Conservation (phyloP, 1,284 basidiomycete species). For the Mycosarcoma mackinlayi region DNA sequence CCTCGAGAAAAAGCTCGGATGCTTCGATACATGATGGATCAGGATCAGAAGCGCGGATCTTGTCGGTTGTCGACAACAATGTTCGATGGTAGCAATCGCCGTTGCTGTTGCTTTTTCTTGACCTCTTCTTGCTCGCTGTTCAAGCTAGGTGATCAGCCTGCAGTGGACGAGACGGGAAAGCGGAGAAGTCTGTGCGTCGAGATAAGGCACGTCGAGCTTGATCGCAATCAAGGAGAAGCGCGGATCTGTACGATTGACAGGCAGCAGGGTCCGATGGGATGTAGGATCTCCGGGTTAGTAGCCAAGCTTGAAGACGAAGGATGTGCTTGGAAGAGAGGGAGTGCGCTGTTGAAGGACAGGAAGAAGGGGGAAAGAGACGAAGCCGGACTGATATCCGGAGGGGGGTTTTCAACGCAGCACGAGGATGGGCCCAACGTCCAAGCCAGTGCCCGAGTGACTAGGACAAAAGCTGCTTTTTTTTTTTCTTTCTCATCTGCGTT, state of each 20-base stretch:
- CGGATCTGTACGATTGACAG: conserved; percentile 30
- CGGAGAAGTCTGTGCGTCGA: conserved; percentile 22
- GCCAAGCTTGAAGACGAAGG: conserved; percentile 27
- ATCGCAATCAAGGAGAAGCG: conserved; percentile 10
- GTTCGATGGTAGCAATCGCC: conserved; percentile 1
- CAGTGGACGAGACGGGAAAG: conserved; percentile 1
- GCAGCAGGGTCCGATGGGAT: conserved; percentile 16
- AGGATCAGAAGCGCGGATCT: conserved; percentile 12
- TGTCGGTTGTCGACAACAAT: conserved; percentile 1
- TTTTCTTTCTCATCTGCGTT: too few species aligned
- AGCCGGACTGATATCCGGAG: conserved; percentile 51
- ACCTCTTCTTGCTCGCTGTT: background rate
- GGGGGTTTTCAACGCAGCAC: conserved; percentile 12
- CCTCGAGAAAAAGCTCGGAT: conserved; percentile 42
- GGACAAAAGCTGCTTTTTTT: conserved; percentile 1
- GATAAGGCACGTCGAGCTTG: conserved; percentile 8
- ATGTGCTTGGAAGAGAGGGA: conserved; percentile 3
- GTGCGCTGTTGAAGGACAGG: conserved; percentile 6
- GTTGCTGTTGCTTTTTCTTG: background rate
- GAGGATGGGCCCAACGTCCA: too few species aligned
- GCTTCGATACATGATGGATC: conserved; percentile 43
- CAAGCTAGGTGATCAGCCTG: conserved; percentile 26
- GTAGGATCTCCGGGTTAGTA: conserved; percentile 43
- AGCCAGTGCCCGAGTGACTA: too few species aligned
- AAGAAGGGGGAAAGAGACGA: conserved; percentile 13